Percentiles rank a stretch among this genome's conserved stretches.
Conservation (phyloP, 352 stramenopile species). For the Lagenidium giganteum region DNA sequence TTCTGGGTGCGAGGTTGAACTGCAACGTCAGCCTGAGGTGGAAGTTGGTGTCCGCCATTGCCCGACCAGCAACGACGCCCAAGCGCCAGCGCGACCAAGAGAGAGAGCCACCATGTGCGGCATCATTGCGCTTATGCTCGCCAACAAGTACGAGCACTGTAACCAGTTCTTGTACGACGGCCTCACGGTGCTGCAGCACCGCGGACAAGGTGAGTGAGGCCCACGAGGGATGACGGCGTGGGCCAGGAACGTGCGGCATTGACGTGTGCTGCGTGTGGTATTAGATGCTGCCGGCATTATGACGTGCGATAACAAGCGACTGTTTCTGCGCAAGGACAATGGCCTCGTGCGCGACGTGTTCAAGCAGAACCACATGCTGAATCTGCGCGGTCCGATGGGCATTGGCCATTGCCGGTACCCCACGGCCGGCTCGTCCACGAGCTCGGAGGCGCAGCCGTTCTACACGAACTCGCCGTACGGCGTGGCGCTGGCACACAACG, state of each 20-base stretch:
- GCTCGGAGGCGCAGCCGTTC: slow-evolving; percentile 94
- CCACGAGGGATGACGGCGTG: background rate
- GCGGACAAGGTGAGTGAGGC: slow-evolving; percentile 85
- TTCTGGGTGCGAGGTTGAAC: too few relatives aligned
- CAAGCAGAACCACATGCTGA: slow-evolving; percentile 97
- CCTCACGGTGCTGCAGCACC: slow-evolving; percentile 97
- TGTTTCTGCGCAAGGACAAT: slow-evolving; percentile 98
- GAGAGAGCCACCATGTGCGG: slow-evolving; percentile 94
- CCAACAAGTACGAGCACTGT: slow-evolving; percentile 93
- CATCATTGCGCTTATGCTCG: slow-evolving; percentile 96
- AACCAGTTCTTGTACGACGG: slow-evolving; percentile 95
- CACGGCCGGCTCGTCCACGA: slow-evolving; percentile 91
- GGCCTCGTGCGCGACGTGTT: slow-evolving; percentile 99
- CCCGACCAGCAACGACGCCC: too few relatives aligned
- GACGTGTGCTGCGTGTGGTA: background rate
- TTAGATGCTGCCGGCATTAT: slow-evolving; percentile 94
- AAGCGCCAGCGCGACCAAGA: too few relatives aligned
- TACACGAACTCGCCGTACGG: slow-evolving; percentile 99
- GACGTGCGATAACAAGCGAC: slow-evolving; percentile 88
- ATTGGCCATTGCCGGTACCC: slow-evolving; percentile 99
- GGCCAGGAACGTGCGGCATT: background rate
- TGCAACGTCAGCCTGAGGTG: too few relatives aligned
- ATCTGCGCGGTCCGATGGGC: slow-evolving; percentile 93
- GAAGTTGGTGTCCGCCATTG: too few relatives aligned
- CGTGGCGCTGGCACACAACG: slow-evolving; percentile 97